These are phyloP conservation scores for Solanum gracilifrons DNA, from an alignment of 257 asterid genomes.

Conservation along the genomic window DNA sequence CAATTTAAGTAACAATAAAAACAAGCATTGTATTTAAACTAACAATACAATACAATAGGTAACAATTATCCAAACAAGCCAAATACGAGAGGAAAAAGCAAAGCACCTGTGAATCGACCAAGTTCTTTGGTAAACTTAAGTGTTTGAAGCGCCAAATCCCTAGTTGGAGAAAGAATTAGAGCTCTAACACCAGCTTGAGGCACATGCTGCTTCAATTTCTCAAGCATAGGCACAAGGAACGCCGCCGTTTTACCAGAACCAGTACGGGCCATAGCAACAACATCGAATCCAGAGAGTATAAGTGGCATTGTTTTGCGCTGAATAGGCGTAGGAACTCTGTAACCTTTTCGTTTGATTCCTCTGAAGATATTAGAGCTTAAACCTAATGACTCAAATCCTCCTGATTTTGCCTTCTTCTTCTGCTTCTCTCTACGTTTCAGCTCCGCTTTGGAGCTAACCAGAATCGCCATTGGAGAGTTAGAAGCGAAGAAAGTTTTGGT, in stretches of 20 bases:
- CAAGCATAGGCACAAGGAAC: conserved; percentile 82
- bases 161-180: conserved; percentile 77
- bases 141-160: conserved; percentile 95
- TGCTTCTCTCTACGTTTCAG: conserved; percentile 36
- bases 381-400: conserved; percentile 83
- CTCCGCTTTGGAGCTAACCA: conserved; percentile 56
- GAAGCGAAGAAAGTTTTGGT: background rate
- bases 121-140: conserved; percentile 67
- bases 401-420: conserved; percentile 71
- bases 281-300: conserved; percentile 61
- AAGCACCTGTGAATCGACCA: conserved; percentile 74
- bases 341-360: conserved; percentile 80
- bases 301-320: conserved; percentile 90
- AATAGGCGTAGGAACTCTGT: conserved; percentile 87
- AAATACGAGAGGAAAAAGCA: background rate
- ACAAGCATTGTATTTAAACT: no score
- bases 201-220: conserved; percentile 75
- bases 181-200: conserved; percentile 93
- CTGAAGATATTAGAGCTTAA: conserved; percentile 49
- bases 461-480: conserved; percentile 12
- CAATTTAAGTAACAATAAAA: background rate
- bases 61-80: background rate
- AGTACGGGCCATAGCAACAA: conserved; percentile 97
- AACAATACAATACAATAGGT: background rate
- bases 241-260: conserved; percentile 98